Percentiles rank a stretch among this genome's conserved stretches.
phyloP scores from a whole-genome alignment of 768 basidiomycete species.

The Plicaturopsis crispa region DNA sequence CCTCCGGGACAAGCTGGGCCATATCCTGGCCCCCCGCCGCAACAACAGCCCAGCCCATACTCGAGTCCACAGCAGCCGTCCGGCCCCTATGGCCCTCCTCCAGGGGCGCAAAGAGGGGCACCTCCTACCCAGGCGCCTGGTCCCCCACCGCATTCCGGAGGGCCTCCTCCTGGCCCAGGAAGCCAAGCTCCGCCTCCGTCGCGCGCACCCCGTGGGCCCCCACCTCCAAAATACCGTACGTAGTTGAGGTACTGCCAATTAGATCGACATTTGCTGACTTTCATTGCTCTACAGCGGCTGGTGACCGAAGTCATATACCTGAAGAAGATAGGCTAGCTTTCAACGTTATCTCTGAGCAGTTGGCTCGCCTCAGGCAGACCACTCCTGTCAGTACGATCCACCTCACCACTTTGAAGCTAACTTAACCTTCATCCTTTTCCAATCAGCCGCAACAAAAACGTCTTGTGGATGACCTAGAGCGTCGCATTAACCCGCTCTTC shows the following conservation, averaged over 20 bases:
- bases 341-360: slow-evolving; percentile 52
- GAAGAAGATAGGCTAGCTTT: slow-evolving; percentile 58
- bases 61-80: slow-evolving; percentile 24
- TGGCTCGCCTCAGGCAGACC: slow-evolving; percentile 63
- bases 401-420: too few species aligned
- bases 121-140: slow-evolving; percentile 22
- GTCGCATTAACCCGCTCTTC: slow-evolving; percentile 78
- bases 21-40: slow-evolving; percentile 6
- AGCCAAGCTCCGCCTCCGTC: slow-evolving; percentile 19
- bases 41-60: neutral
- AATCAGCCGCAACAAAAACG: slow-evolving; percentile 77
- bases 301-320: slow-evolving; percentile 91
- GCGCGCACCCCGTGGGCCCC: slow-evolving; percentile 27
- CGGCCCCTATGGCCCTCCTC: slow-evolving; percentile 22
- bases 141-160: slow-evolving; percentile 18
- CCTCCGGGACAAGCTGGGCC: slow-evolving; percentile 26
- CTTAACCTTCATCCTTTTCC: slow-evolving; percentile 4
- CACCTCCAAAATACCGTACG: slow-evolving; percentile 55
- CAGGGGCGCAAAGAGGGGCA: slow-evolving; percentile 15
- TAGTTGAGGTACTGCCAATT: slow-evolving; percentile 38
- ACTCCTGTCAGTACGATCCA: slow-evolving; percentile 55
- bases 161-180: slow-evolving; percentile 21
- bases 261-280: neutral
- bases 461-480: slow-evolving; percentile 79
- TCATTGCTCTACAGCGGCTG: slow-evolving; percentile 49